phyloP scores from a whole-genome alignment of 2,329 filamentous ascomycete species.

The Samsoniella hepiali region DNA sequence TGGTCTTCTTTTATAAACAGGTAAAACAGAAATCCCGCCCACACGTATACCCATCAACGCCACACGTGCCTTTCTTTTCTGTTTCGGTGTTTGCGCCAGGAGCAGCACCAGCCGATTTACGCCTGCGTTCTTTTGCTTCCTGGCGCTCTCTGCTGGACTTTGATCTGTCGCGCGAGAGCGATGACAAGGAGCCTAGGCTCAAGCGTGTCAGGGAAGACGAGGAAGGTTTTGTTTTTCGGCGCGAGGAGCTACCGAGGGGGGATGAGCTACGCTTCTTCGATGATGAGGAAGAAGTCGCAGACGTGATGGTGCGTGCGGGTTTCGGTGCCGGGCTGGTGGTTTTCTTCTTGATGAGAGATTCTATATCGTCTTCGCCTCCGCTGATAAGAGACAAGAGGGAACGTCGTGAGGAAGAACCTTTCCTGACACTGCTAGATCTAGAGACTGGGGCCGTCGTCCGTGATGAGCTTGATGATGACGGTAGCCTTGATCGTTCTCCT shows the following conservation, averaged over 20 bases:
- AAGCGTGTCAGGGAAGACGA: slow-evolving; percentile 1
- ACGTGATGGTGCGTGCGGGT: not conserved
- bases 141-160: slow-evolving; percentile 10
- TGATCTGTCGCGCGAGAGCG: slow-evolving; percentile 8
- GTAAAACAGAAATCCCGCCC: slow-evolving; percentile 58
- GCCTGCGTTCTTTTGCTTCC: slow-evolving; percentile 10
- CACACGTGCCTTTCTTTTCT: slow-evolving; percentile 48
- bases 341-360: slow-evolving; percentile 1
- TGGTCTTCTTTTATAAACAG: slow-evolving; percentile 39
- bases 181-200: slow-evolving; percentile 8
- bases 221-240: not conserved
- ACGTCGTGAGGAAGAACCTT: slow-evolving; percentile 7
- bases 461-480: not conserved
- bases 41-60: slow-evolving; percentile 54
- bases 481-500: not conserved
- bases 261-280: not conserved
- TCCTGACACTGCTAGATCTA: not conserved
- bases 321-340: not conserved
- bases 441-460: not conserved
- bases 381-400: slow-evolving; percentile 15
- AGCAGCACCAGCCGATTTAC: not conserved
- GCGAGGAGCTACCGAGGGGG: not conserved
- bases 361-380: slow-evolving; percentile 14
- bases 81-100: not conserved
- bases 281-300: not conserved